phyloP scores from a whole-genome alignment of 768 basidiomycete genomes.

The Amanita phalloides region DNA sequence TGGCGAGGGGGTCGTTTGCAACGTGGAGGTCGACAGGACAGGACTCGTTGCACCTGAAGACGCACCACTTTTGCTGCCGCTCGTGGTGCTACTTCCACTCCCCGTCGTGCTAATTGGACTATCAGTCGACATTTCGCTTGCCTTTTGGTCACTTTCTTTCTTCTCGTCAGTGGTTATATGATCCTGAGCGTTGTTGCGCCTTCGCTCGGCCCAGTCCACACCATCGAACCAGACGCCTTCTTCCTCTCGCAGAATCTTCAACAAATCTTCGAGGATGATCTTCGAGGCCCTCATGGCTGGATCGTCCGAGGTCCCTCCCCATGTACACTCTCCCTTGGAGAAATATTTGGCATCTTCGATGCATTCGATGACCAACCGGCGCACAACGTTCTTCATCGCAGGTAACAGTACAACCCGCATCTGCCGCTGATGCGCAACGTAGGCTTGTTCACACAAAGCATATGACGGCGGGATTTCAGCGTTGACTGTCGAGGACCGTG shows the following conservation, averaged over 20 bases:
- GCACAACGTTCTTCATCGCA: conserved; percentile 59
- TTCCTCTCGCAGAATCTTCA: conserved; percentile 44
- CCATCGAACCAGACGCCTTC: conserved; percentile 67
- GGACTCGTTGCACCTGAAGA: conserved; percentile 57
- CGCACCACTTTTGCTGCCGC: conserved; percentile 19
- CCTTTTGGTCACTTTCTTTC: conserved; percentile 15
- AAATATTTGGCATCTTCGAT: conserved; percentile 20
- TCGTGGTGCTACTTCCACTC: conserved; percentile 23
- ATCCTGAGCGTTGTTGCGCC: conserved; percentile 25
- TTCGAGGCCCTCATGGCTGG: conserved; percentile 43
- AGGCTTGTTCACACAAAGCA: conserved; percentile 54
- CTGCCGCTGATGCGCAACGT: conserved; percentile 44
- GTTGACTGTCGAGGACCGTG: conserved; percentile 32
- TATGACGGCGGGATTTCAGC: conserved; percentile 51
- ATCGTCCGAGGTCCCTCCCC: conserved; percentile 19
- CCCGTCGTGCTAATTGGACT: conserved; percentile 26
- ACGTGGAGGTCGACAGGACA: conserved; percentile 60
- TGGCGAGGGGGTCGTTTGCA: conserved; percentile 73
- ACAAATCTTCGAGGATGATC: conserved; percentile 54
- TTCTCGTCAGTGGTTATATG: conserved; percentile 16
- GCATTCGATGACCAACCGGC: conserved; percentile 56
- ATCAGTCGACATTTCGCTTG: conserved; percentile 37
- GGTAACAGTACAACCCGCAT: conserved; percentile 51
- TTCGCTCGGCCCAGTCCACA: conserved; percentile 52
- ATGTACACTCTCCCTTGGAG: conserved; percentile 1